Conservation (phyloP, 2,329 filamentous ascomycete genomes). For the Aspergillus sclerotialis region DNA sequence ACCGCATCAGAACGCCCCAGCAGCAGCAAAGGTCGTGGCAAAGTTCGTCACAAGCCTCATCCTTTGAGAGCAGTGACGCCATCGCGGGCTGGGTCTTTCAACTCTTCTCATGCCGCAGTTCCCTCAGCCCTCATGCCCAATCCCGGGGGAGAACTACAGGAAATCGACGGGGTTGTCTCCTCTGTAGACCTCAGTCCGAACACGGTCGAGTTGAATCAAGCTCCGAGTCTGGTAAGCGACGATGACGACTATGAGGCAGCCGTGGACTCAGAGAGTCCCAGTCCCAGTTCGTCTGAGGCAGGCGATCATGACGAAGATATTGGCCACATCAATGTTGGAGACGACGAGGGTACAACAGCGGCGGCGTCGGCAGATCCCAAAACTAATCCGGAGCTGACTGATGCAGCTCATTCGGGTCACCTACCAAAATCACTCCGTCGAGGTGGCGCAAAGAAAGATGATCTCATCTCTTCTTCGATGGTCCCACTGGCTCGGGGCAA, state of each 20-base stretch:
- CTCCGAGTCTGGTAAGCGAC: constrained; percentile 72
- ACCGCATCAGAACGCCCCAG: constrained; percentile 42
- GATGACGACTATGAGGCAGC: constrained; percentile 68
- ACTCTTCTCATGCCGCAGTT: constrained; percentile 21
- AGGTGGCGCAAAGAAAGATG: constrained; percentile 24
- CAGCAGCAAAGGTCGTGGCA: constrained; percentile 53
- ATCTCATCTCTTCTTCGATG: constrained; percentile 18
- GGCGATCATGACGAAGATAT: constrained; percentile 49
- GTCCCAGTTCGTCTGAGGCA: constrained; percentile 37
- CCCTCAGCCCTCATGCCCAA: constrained; percentile 38
- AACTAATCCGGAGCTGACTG: constrained; percentile 24
- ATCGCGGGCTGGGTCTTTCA: constrained; percentile 19
- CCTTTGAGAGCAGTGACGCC: constrained; percentile 35
- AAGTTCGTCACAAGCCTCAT: constrained; percentile 31
- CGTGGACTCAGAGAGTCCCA: constrained; percentile 58
- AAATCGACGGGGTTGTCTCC: constrained; percentile 42
- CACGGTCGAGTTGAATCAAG: constrained; percentile 65
- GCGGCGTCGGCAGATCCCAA: constrained; percentile 27
- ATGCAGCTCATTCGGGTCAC: constrained; percentile 17
- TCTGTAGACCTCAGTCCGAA: constrained; percentile 59
- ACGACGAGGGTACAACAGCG: constrained; percentile 35
- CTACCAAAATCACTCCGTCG: constrained; percentile 26
- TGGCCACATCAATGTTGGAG: constrained; percentile 39
- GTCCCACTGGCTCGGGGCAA: constrained; percentile 20
- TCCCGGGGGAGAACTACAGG: constrained; percentile 19